Base-by-base conservation (phyloP, 1,139 yeast genomes). In the Pichia sp. region DNA sequence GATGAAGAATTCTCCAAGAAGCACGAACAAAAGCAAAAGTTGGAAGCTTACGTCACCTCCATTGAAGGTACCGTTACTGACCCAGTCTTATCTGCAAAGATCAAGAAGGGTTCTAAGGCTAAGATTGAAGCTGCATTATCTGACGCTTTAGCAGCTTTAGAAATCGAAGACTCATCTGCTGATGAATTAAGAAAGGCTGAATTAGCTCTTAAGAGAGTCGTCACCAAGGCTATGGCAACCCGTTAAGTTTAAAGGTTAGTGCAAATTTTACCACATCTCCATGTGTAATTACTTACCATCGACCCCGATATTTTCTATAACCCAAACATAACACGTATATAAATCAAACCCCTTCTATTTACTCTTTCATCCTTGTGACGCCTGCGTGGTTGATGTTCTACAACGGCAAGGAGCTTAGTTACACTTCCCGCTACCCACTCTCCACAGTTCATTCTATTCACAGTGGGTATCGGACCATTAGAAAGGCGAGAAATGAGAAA, bases 1-100 rank as follows among this genome's bases (percentile, higher is more conserved):
- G 98, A 91, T 70, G 96, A 91, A 67, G 97, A 95, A 65, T 91
- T 88, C 83, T 93, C 97, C 71, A 88, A 88, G 88, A 84, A 86
- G 69, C 96, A 88, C 76, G 97, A 91, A 79, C 94, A 94, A 66
- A 91, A 88, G 78, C 97, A 91, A 76, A 88, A 88, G 77, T 84
- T 91, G 67, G 98, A 91, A 78, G 88, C 97, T 58, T 91, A 91
- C 82, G 94, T 91, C 66, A 83, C 96, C 60, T 83, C 95, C 58
- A 91, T 91, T 59, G 98, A 91, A 77, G 74, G 93, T 53, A 84
- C 96, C 57, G 83, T 91, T 69, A 84, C 96, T 57, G 97, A 88
- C 80, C 97, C 97, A 67, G 93, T 87, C 69, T 82, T 88, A 64
- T 85, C 96, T 60, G 86, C 96, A 60, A 91, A 91, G 81, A 77